phyloP scores from a whole-genome alignment of 2,329 filamentous ascomycete species.

The Beauveria sp. region DNA sequence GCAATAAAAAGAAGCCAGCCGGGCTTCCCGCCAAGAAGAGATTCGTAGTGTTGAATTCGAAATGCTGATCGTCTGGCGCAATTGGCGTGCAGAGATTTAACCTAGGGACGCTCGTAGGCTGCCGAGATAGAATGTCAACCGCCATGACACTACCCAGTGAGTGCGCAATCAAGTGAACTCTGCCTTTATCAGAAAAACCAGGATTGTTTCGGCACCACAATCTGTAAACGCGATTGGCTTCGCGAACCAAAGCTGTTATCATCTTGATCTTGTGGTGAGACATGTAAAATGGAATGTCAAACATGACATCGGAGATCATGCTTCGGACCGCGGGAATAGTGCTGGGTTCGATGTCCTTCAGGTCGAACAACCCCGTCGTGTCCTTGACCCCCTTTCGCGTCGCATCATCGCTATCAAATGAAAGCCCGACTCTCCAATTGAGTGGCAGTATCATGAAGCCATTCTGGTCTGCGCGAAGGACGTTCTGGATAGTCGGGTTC shows the following conservation, averaged over 20 bases:
- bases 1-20: conserved; percentile 82
- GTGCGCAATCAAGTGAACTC: conserved; percentile 88
- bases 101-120: conserved; percentile 64
- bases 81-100: conserved; percentile 34
- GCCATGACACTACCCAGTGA: conserved; percentile 94
- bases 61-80: conserved; percentile 46
- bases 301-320: conserved; percentile 95
- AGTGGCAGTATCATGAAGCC: conserved; percentile 90
- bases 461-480: conserved; percentile 70
- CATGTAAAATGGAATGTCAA: conserved; percentile 96
- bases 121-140: conserved; percentile 79
- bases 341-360: conserved; percentile 87
- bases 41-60: conserved; percentile 88
- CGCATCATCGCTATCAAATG: conserved; percentile 71
- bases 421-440: conserved; percentile 91
- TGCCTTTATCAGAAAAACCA: conserved; percentile 69
- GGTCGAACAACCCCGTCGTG: conserved; percentile 50
- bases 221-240: conserved; percentile 92
- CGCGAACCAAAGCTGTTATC: conserved; percentile 78
- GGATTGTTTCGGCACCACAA: conserved; percentile 94
- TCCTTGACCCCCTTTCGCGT: conserved; percentile 47
- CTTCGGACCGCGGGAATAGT: conserved; percentile 88
- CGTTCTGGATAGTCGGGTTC: conserved; percentile 63
- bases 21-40: conserved; percentile 88
- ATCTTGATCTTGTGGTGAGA: conserved; percentile 94